A percentile compares a stretch with the other conserved stretches of the same genome.
These are phyloP conservation scores for Jatropha multifida DNA, from an alignment of 441 rosid species.

Conservation along the genomic window DNA sequence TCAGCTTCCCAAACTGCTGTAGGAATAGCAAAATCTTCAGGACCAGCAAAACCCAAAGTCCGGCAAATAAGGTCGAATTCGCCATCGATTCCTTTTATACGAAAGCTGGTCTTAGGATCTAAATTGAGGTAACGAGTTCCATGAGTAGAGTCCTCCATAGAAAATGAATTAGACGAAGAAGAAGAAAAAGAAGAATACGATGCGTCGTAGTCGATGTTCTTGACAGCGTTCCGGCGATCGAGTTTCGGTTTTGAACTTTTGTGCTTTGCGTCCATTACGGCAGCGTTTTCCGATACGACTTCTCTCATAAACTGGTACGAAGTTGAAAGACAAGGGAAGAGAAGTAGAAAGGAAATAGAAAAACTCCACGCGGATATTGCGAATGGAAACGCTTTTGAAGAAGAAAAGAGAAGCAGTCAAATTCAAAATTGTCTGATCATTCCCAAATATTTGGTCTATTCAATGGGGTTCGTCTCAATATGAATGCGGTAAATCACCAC, in stretches of 20 bases:
- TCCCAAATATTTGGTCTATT: not conserved
- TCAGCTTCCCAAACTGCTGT: constrained; percentile 35
- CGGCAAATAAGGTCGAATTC: constrained; percentile 35
- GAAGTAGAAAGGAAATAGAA: not conserved
- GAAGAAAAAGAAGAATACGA: constrained; percentile 20
- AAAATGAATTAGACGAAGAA: not conserved
- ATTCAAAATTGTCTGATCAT: not conserved
- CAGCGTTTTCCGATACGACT: not conserved
- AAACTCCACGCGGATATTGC: not conserved
- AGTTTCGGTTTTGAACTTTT: constrained; percentile 27
- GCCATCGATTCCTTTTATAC: constrained; percentile 34
- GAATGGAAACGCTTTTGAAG: not conserved
- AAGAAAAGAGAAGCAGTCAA: not conserved
- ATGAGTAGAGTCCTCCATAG: not conserved
- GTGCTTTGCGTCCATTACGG: constrained; percentile 24
- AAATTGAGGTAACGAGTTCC: constrained; percentile 22
- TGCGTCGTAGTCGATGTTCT: constrained; percentile 39
- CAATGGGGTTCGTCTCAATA: not conserved
- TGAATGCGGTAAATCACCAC: too few relatives aligned
- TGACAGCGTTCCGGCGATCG: constrained; percentile 41
- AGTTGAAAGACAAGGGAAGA: not conserved
- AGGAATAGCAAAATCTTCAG: constrained; percentile 41
- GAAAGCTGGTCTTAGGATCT: constrained; percentile 32
- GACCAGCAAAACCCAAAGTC: constrained; percentile 33
- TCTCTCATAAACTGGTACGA: not conserved